These are phyloP conservation scores for Calocera viscosa DNA, from an alignment of 768 basidiomycete species.

Conservation along the genomic window DNA sequence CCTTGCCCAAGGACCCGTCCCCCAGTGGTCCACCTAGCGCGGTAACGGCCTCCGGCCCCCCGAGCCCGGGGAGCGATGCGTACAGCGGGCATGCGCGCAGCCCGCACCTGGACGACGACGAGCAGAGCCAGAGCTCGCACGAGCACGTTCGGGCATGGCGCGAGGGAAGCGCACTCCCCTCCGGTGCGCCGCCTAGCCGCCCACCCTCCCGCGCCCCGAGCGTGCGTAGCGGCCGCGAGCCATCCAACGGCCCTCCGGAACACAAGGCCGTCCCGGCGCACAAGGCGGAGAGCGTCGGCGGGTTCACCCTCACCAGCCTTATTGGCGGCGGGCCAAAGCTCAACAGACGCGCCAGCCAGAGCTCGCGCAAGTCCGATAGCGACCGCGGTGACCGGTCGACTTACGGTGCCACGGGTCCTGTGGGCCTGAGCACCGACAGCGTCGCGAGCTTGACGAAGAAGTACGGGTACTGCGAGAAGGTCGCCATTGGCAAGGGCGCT, in stretches of 20 bases:
- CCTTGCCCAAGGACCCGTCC: background rate
- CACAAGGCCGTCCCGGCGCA: conserved; percentile 21
- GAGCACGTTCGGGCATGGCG: background rate
- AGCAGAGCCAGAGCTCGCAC: background rate
- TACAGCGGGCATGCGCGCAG: background rate
- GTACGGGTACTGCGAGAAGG: conserved; percentile 93
- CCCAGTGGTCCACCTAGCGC: background rate
- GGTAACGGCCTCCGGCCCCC: background rate
- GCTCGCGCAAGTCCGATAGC: conserved; percentile 53
- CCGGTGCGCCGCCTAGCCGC: background rate
- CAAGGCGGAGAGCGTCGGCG: conserved; percentile 36
- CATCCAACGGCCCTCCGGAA: background rate
- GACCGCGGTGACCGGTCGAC: conserved; percentile 17
- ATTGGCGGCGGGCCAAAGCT: conserved; percentile 64
- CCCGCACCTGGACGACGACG: background rate
- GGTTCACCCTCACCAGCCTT: conserved; percentile 78
- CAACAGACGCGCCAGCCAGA: conserved; percentile 52
- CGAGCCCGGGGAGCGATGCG: background rate
- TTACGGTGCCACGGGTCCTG: conserved; percentile 23
- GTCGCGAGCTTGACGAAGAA: conserved; percentile 61
- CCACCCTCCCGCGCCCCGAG: background rate
- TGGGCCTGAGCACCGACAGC: conserved; percentile 43
- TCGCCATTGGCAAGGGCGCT: conserved; percentile 96
- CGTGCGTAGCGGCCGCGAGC: background rate
- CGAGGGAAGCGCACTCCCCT: background rate